These are phyloP conservation scores for Kodamaea neixiangensis DNA, from an alignment of 805 yeast species.

Conservation along the genomic window DNA sequence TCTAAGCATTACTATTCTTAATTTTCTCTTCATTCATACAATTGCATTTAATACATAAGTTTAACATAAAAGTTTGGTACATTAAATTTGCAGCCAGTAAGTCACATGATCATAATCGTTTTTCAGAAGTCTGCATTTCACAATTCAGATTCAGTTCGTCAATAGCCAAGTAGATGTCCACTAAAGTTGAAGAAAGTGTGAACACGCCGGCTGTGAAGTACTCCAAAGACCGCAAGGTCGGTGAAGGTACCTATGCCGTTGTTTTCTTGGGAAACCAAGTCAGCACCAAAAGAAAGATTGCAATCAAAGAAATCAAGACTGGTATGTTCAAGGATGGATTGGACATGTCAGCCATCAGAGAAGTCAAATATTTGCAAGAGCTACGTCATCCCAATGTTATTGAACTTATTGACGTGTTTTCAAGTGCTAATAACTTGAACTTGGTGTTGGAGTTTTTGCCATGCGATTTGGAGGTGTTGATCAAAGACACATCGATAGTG, in stretches of 20 bases:
- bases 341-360: constrained; percentile 97
- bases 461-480: constrained; percentile 85
- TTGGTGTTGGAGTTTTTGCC: constrained; percentile 93
- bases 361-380: constrained; percentile 86
- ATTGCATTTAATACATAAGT: not conserved
- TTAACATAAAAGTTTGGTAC: not conserved
- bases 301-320: constrained; percentile 93
- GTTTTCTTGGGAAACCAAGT: constrained; percentile 80
- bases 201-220: constrained; percentile 21
- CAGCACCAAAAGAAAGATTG: constrained; percentile 60
- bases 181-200: not conserved
- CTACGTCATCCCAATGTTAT: constrained; percentile 75
- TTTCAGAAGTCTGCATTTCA: not conserved
- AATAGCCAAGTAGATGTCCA: not conserved
- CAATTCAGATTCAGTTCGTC: not conserved
- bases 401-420: constrained; percentile 84
- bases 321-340: constrained; percentile 94
- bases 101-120: not conserved
- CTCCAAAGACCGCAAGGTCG: constrained; percentile 78
- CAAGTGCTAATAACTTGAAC: constrained; percentile 65
- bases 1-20: not conserved
- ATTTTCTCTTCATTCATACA: constrained; percentile 1
- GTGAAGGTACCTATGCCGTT: constrained; percentile 99
- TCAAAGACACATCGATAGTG: constrained; percentile 73
- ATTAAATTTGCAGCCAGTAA: not conserved